Evolutionary conservation across 2,329 filamentous ascomycete genomes (phyloP), one percentile per base, ranked within the genome.

Genomic region (Plectosphaerella plurivora): DNA sequence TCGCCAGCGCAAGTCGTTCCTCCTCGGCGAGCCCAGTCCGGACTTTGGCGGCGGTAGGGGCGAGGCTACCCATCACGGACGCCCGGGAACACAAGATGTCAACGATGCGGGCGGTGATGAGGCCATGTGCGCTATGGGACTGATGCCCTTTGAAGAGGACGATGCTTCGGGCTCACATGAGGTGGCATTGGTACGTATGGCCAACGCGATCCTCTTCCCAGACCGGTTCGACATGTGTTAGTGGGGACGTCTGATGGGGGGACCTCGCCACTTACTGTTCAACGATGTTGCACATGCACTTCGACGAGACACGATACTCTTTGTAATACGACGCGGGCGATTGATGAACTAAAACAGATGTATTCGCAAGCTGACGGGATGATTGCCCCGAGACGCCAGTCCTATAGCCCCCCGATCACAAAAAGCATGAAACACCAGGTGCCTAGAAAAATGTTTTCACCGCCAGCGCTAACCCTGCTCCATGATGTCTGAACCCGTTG

Each of bases 1-100:
- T 0, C 74, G 79, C 8, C 79, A 82, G 67, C 73, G 79, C 53
- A 72, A 72, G 49, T 63, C 71, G 0, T 74, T 75, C 44, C 56
- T 75, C 1, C 63, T 67, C 11, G 72, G 72, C n/a, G 64, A 66
- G 45, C 68, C 71, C n/a, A 65, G 66, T 5, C 68, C 71, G 1
- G 72, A 74, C 41, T 74, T 74, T 51, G 64, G 61, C 0, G 66
- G 66, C 9, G 63, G 65, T 8, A 57, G 59, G 6, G 64, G 67
- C 5, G 70, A 72, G 54, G 68, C 65, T 49, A 55, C 58, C n/a
- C 65, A 68, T 33, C 47, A 62, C 22, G 67, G 67, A 9, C 60
- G 68, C 12, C 66, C 69, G 0, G 71, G 68, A 3, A 67, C 67
- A 12, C 65, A 65, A 51, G 68, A 72, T 16, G 66, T 74, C 12